Base-by-base conservation (phyloP, 371 early-diverging fungal genomes). In the Thermomucor indicae-seudaticae region DNA sequence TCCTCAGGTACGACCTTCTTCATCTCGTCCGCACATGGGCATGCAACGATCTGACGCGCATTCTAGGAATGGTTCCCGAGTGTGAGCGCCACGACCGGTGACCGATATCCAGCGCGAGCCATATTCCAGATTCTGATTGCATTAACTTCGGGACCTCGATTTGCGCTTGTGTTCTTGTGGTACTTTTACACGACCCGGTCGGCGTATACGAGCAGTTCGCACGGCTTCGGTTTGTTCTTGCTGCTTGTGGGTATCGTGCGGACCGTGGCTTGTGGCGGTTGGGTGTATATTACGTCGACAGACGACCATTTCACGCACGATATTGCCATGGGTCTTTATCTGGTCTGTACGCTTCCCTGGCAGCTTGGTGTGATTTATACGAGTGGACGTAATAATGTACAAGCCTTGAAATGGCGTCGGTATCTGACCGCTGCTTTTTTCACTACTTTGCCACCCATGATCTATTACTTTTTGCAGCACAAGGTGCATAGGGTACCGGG, bases 21-120 rank as follows among this genome's bases (percentile, higher is more conserved):
- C 17, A 30, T 19, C 2, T 37, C 12, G 11, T n/a, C n/a, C n/a
- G n/a, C n/a, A n/a, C n/a, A n/a, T n/a, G n/a, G n/a, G n/a, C n/a
- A n/a, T n/a, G n/a, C n/a, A n/a, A n/a, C n/a, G n/a, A n/a, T n/a
- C 5, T 49, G 39, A 35, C 12, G 16, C 27, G 11, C 14, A 31
- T 11, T 45, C n/a, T 63, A 89, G 77, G 88, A 91, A 75, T 87
- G 88, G 90, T 88, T 89, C 42, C 91, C 91, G 34, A 89, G 89
- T 54, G 89, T 91, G 2, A 86, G 86, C 53, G 89, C 90, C 0
- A 80, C 87, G 0, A 89, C 87, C 20, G 91, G 91, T 44, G 91
- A 91, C 62, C 63, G 88, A 54, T 91, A 87, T 60, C 91, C 88
- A 10, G 90, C 84, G 4, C 73, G 89, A 29, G 81, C 79, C 49